Conservation (phyloP, 768 basidiomycete genomes). For the Rhodocollybia butyracea region DNA sequence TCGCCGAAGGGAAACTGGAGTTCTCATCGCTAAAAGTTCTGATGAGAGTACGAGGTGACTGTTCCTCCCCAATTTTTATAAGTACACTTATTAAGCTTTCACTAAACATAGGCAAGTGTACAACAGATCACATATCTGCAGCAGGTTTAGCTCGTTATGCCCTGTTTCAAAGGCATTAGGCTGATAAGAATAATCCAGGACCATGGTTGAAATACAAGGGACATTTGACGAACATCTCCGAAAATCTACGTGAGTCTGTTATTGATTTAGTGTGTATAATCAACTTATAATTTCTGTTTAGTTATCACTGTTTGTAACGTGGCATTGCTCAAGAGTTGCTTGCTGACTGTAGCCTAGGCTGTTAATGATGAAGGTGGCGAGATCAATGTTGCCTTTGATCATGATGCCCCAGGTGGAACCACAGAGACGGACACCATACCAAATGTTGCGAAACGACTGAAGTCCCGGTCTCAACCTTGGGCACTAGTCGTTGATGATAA, state of each 20-base stretch:
- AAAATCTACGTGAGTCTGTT: conserved; percentile 75
- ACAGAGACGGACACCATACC: conserved; percentile 79
- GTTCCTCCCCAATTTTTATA: too few species aligned
- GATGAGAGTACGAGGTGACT: conserved; percentile 84
- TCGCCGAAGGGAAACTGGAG: conserved; percentile 63
- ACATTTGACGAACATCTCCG: conserved; percentile 92
- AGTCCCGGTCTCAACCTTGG: conserved; percentile 83
- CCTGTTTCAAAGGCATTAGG: too few species aligned
- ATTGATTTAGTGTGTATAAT: neutral
- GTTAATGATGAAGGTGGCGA: conserved; percentile 94
- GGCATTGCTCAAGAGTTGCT: too few species aligned
- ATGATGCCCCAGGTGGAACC: conserved; percentile 43
- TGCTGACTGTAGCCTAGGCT: conserved; percentile 47
- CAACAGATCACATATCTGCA: conserved; percentile 97
- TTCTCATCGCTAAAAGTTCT: conserved; percentile 80
- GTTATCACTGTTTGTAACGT: conserved; percentile 6
- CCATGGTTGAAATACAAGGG: conserved; percentile 99
- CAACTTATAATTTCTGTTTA: neutral
- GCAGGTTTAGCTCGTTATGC: too few species aligned
- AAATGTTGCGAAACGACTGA: conserved; percentile 84
- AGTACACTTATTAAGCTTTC: neutral
- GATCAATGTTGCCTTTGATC: conserved; percentile 89
- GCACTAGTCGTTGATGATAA: conserved; percentile 94
- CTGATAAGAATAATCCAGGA: too few species aligned
- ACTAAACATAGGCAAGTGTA: conserved; percentile 54